A percentile compares a stretch with the other conserved stretches of the same genome.
phyloP scores from a whole-genome alignment of 768 basidiomycete species.

The Psilocybe subaeruginosa region DNA sequence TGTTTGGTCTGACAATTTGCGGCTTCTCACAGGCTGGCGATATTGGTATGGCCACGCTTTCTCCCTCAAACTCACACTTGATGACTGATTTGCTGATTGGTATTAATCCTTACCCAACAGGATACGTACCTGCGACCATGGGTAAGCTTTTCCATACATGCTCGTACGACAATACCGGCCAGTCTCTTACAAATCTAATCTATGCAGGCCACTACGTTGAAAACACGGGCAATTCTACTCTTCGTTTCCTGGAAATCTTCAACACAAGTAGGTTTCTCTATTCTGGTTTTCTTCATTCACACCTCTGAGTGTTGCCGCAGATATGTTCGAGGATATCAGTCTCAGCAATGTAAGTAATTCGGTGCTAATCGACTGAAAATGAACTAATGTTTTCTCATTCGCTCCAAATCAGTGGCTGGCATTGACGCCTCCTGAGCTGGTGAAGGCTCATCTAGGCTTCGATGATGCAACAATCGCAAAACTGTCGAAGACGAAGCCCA shows the following conservation, averaged over 20 bases:
- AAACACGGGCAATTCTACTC: slow-evolving; percentile 63
- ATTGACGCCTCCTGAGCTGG: slow-evolving; percentile 56
- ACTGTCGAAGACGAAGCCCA: slow-evolving; percentile 52
- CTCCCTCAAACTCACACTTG: neutral
- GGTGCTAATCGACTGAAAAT: neutral
- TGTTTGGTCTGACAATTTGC: slow-evolving; percentile 48
- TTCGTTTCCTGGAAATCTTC: slow-evolving; percentile 66
- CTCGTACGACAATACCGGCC: neutral
- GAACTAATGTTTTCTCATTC: neutral
- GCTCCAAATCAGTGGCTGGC: slow-evolving; percentile 53
- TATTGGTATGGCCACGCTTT: slow-evolving; percentile 38
- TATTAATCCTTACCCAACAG: slow-evolving; percentile 23
- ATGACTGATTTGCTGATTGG: slow-evolving; percentile 19
- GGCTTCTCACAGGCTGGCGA: slow-evolving; percentile 69
- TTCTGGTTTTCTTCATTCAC: neutral
- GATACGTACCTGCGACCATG: slow-evolving; percentile 60
- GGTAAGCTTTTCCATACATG: slow-evolving; percentile 33
- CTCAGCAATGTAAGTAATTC: slow-evolving; percentile 34
- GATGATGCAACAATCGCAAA: slow-evolving; percentile 51
- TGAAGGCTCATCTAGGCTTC: slow-evolving; percentile 60
- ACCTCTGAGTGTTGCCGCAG: slow-evolving; percentile 23
- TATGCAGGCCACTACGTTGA: slow-evolving; percentile 63
- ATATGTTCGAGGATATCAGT: slow-evolving; percentile 55
- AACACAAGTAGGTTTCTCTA: slow-evolving; percentile 40
- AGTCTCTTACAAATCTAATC: neutral